Conservation (phyloP, 306 rosid species). For the Citrullus amarus region DNA sequence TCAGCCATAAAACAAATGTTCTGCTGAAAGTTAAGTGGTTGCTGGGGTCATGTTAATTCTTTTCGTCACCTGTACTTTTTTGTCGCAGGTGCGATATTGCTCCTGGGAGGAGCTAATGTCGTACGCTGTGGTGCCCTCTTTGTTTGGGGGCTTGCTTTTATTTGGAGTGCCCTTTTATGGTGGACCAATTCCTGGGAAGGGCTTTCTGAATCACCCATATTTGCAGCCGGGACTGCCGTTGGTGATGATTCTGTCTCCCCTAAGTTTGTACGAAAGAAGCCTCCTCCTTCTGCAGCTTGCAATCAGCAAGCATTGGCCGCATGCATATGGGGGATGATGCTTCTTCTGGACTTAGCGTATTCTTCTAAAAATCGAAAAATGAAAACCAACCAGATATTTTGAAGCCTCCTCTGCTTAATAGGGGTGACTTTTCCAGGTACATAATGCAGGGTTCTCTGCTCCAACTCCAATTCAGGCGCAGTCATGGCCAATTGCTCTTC, state of each 20-base stretch:
- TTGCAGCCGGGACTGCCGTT: conserved; percentile 91
- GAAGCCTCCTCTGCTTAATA: conserved; percentile 23
- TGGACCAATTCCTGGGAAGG: conserved; percentile 88
- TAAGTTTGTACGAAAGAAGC: conserved; percentile 88
- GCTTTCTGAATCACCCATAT: conserved; percentile 95
- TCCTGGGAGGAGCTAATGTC: conserved; percentile 99
- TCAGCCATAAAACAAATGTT: conserved; percentile 29
- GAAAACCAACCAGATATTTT: conserved; percentile 21
- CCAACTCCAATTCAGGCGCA: conserved; percentile 99
- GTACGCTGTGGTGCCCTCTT: conserved; percentile 99
- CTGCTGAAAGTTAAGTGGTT: conserved; percentile 53
- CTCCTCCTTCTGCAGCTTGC: conserved; percentile 99
- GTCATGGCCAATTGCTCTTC: conserved; percentile 99
- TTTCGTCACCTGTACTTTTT: conserved; percentile 78
- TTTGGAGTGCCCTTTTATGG: conserved; percentile 94
- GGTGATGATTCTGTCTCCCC: conserved; percentile 99
- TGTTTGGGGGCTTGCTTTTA: conserved; percentile 76
- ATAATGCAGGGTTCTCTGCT: conserved; percentile 88
- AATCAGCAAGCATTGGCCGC: conserved; percentile 76
- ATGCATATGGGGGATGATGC: conserved; percentile 85
- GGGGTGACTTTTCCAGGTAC: conserved; percentile 79
- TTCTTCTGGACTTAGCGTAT: conserved; percentile 72
- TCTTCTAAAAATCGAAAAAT: conserved; percentile 46
- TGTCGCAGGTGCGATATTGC: conserved; percentile 99
- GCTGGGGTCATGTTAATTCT: conserved; percentile 68